phyloP scores from a whole-genome alignment of 352 stramenopile species.

The Peronospora farinosa region DNA sequence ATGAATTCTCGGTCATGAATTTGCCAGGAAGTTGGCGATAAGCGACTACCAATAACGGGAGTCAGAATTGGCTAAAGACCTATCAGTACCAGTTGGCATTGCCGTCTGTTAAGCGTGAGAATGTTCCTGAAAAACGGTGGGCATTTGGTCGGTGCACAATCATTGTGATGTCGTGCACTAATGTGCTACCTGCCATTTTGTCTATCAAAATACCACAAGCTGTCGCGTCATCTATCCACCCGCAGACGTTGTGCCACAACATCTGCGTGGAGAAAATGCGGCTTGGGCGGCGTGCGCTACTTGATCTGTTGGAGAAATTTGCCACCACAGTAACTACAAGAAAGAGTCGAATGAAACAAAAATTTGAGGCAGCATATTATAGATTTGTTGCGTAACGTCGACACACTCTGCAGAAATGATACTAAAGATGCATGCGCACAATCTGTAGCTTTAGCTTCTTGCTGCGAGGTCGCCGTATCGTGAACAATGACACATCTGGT shows the following conservation, averaged over 20 bases:
- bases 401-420: no score
- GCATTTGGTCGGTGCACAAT: not conserved
- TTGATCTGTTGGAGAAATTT: no score
- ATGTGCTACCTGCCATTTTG: constrained; percentile 16
- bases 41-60: not conserved
- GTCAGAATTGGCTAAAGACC: no score
- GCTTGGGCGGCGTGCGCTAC: no score
- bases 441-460: no score
- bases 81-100: no score
- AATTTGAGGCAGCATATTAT: no score
- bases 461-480: constrained; percentile 9
- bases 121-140: constrained; percentile 27
- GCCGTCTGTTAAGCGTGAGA: constrained; percentile 18
- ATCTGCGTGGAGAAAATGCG: constrained; percentile 2
- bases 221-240: not conserved
- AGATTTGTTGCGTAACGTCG: no score
- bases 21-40: constrained; percentile 2
- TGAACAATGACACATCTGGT: constrained; percentile 25
- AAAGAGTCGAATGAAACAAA: no score
- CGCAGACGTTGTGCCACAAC: constrained; percentile 4
- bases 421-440: no score
- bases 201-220: not conserved
- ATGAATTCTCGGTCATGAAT: constrained; percentile 20
- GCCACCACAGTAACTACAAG: no score
- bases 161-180: constrained; percentile 24